Percentiles rank a stretch among this genome's conserved stretches.
These are phyloP conservation scores for Colletotrichum ledebouriae DNA, from an alignment of 2,329 filamentous ascomycete genomes.

Conservation along the genomic window DNA sequence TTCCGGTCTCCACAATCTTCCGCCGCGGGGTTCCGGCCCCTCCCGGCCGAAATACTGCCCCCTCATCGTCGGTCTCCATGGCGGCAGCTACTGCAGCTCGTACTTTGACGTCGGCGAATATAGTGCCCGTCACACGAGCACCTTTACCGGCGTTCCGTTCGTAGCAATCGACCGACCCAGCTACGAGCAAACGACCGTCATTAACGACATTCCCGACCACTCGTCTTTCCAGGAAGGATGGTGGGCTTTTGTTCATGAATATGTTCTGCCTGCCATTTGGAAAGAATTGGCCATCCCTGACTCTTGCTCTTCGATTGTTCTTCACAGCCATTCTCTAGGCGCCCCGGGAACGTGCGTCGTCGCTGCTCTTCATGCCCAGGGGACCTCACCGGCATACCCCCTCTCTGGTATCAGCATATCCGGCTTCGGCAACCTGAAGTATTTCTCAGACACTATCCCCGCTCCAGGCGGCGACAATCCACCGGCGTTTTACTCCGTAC, in stretches of 20 bases:
- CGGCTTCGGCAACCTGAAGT: slow-evolving; percentile 43
- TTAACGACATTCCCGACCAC: slow-evolving; percentile 31
- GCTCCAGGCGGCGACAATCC: slow-evolving; percentile 10
- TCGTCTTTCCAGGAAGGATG: slow-evolving; percentile 35
- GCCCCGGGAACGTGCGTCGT: slow-evolving; percentile 41
- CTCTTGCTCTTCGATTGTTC: slow-evolving; percentile 43
- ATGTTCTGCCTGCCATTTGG: slow-evolving; percentile 44
- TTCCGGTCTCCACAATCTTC: slow-evolving; percentile 18
- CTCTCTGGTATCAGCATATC: slow-evolving; percentile 44
- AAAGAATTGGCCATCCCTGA: slow-evolving; percentile 36
- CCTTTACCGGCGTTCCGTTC: slow-evolving; percentile 43
- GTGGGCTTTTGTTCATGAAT: slow-evolving; percentile 37
- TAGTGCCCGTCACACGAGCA: slow-evolving; percentile 36
- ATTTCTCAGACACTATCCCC: neutral
- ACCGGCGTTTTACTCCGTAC: slow-evolving; percentile 14
- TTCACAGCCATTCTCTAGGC: slow-evolving; percentile 45
- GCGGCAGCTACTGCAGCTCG: slow-evolving; percentile 41
- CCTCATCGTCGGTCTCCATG: slow-evolving; percentile 44
- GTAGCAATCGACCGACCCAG: slow-evolving; percentile 45
- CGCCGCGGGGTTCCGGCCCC: neutral
- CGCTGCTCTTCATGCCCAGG: slow-evolving; percentile 37
- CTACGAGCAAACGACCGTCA: slow-evolving; percentile 41
- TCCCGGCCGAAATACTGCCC: slow-evolving; percentile 26
- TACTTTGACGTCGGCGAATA: slow-evolving; percentile 45
- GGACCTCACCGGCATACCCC: slow-evolving; percentile 37